A percentile compares a stretch with the other conserved stretches of the same genome.
These are phyloP conservation scores for Coniosporium uncinatum DNA, from an alignment of 2,329 filamentous ascomycete genomes.

Conservation along the genomic window DNA sequence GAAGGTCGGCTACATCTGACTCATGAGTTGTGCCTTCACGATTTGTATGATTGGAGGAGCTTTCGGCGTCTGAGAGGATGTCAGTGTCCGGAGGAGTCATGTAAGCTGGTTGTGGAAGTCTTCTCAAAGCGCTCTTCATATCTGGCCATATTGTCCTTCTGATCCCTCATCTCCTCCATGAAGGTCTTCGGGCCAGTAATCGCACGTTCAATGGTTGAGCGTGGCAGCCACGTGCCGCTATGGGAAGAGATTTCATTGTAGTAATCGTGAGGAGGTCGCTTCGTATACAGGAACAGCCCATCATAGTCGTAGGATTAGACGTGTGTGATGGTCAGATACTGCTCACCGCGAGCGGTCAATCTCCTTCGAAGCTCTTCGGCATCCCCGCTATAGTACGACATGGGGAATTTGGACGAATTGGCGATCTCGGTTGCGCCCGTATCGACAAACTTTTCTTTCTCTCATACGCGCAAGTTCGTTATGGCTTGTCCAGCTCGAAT, in stretches of 20 bases:
- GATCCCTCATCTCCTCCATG: conserved; percentile 10
- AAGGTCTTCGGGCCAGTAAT: conserved; percentile 18
- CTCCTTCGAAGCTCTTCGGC: no score
- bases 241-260: conserved; percentile 10
- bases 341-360: conserved; percentile 9
- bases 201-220: conserved; percentile 11
- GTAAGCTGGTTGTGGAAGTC: no score
- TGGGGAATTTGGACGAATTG: no score
- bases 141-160: conserved; percentile 6
- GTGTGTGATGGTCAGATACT: conserved; percentile 10
- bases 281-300: conserved; percentile 12
- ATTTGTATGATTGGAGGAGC: no score
- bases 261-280: conserved; percentile 12
- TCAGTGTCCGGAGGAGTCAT: no score
- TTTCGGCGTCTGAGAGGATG: no score
- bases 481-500: conserved; percentile 13
- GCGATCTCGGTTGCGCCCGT: conserved; percentile 6
- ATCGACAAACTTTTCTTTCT: conserved; percentile 9
- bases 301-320: conserved; percentile 12
- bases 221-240: conserved; percentile 10
- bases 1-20: no score
- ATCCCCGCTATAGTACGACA: no score
- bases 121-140: no score
- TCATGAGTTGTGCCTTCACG: no score
- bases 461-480: conserved; percentile 7